Evolutionary conservation across 1,139 yeast genomes (phyloP).

Genomic region (Zygoascus meyerae): DNA sequence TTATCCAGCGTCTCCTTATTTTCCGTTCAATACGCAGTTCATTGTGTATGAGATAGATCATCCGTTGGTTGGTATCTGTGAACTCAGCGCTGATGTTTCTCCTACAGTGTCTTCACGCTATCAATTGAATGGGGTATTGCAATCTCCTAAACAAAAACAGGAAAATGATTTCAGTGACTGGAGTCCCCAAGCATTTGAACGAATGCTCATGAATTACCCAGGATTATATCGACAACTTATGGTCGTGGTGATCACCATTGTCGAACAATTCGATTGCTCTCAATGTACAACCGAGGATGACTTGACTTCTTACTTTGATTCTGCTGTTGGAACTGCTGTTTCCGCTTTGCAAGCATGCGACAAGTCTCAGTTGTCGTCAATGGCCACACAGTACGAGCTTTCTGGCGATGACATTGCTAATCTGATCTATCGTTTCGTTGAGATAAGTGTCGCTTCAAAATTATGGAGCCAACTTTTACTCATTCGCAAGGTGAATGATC

Average conservation of each 20-base stretch:
- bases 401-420: slow-evolving; percentile 46
- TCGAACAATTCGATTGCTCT: slow-evolving; percentile 35
- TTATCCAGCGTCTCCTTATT: slow-evolving; percentile 43
- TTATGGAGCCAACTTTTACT: slow-evolving; percentile 30
- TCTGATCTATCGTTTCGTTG: slow-evolving; percentile 64
- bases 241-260: slow-evolving; percentile 31
- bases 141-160: neutral
- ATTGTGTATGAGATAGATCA: slow-evolving; percentile 45
- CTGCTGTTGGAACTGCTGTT: slow-evolving; percentile 38
- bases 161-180: neutral
- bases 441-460: slow-evolving; percentile 53
- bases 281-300: slow-evolving; percentile 31
- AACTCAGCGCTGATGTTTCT: slow-evolving; percentile 21
- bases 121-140: slow-evolving; percentile 4
- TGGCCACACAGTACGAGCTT: slow-evolving; percentile 36
- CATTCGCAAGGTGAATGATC: slow-evolving; percentile 33
- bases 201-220: slow-evolving; percentile 28
- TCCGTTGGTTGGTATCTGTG: slow-evolving; percentile 39
- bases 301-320: slow-evolving; percentile 33
- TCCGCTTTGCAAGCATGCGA: slow-evolving; percentile 38
- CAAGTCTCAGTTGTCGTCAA: slow-evolving; percentile 26
- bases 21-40: slow-evolving; percentile 43
- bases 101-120: slow-evolving; percentile 20
- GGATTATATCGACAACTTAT: slow-evolving; percentile 27
- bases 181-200: slow-evolving; percentile 18